Base-by-base conservation (phyloP, 805 yeast species). In the Kodamaea hsintzibuensis region DNA sequence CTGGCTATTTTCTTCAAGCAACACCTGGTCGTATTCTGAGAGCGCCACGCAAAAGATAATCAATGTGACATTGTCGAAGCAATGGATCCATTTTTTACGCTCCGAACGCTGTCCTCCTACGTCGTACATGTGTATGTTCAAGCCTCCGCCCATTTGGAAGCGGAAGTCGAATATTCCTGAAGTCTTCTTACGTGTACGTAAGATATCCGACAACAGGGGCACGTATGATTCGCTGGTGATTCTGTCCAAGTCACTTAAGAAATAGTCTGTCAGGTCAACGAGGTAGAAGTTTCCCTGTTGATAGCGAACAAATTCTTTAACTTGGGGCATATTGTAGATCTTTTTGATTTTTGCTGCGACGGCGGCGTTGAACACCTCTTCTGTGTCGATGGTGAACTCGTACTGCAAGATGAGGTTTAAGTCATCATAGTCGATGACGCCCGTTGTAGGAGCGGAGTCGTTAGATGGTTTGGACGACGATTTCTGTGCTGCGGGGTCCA, bases 31-130 rank as follows among this genome's bases (percentile, higher is more conserved):
- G 66, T 92, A 92, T 67, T 92, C 98, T 1, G 93, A 85, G 51
- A 92, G 71, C 0, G 98, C 91, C 18, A 91, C 97, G 69, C 97
- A 91, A 67, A 91, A 92, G 55, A 92, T 89, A 49, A 92, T 87
- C 47, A 89, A 78, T 0, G 97, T 88, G 35, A 92, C 97, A 62
- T 91, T 91, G 69, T 91, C 97, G 63, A 95, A 95, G 66, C 97
- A 90, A 71, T 95, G 96, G 57, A 95, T 91, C 99, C 99, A 95
- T 70, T 95, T 93, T 65, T 89, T 89, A 51, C 99, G 84, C 74
- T 95, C 99, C 2, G 96, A 85, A 62, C 99, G 79, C 71, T 95
- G 99, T 1, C 98, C 98, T 58, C 98, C 98, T 47, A 92, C 97
- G 69, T 92, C 98, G 64, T 64, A 76, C 80, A 76, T 76, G 61